These are phyloP conservation scores for Rhizophagus prolifer DNA, from an alignment of 192 early-diverging fungal species.

Conservation along the genomic window DNA sequence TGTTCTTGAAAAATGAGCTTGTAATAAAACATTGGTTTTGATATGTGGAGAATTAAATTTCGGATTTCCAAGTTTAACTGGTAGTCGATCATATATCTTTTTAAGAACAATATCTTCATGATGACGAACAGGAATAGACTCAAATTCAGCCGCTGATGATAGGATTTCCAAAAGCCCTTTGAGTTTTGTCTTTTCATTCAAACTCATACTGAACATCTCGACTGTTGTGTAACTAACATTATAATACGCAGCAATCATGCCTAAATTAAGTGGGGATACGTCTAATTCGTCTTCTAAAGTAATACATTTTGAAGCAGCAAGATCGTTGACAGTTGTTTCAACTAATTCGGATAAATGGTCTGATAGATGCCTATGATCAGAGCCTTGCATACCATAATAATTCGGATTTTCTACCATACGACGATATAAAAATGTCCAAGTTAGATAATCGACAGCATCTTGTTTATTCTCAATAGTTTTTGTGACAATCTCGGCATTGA, in stretches of 20 bases:
- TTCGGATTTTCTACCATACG: slow-evolving; percentile 96
- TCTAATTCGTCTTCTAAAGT: slow-evolving; percentile 69
- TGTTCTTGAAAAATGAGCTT: slow-evolving; percentile 92
- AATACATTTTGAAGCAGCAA: slow-evolving; percentile 86
- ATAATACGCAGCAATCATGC: slow-evolving; percentile 98
- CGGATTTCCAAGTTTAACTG: slow-evolving; percentile 67
- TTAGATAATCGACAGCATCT: slow-evolving; percentile 98
- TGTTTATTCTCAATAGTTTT: slow-evolving; percentile 96
- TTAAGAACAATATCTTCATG: slow-evolving; percentile 83
- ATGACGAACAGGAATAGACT: slow-evolving; percentile 87
- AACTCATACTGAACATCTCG: slow-evolving; percentile 87
- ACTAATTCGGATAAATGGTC: slow-evolving; percentile 95
- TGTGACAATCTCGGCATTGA: slow-evolving; percentile 95
- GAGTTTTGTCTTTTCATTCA: slow-evolving; percentile 84
- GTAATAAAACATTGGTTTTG: slow-evolving; percentile 91
- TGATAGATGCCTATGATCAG: slow-evolving; percentile 83
- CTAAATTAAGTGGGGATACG: slow-evolving; percentile 82
- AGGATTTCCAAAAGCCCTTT: slow-evolving; percentile 92
- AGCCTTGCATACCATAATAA: slow-evolving; percentile 90
- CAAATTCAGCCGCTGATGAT: slow-evolving; percentile 91
- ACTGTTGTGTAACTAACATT: slow-evolving; percentile 94
- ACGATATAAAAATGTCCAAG: slow-evolving; percentile 98
- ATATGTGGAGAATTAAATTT: slow-evolving; percentile 88
- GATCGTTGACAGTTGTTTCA: slow-evolving; percentile 83
- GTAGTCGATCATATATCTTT: slow-evolving; percentile 79